phyloP scores from a whole-genome alignment of 148 eudicot genomes.

The Chenopodium berlandieri region DNA sequence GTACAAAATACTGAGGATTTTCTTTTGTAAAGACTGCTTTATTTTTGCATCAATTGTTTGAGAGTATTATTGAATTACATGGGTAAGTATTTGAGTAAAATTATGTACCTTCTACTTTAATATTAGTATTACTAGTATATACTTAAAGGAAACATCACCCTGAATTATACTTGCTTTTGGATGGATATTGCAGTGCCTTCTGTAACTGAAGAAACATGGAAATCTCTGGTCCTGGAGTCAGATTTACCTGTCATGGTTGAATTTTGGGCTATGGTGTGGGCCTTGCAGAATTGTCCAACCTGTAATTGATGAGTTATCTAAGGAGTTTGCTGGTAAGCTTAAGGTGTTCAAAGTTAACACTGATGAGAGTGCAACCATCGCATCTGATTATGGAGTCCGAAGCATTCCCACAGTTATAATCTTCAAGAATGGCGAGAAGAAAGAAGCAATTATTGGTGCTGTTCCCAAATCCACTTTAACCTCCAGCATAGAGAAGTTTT shows the following conservation, averaged over 20 bases:
- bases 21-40: neutral
- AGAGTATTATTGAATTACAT: neutral
- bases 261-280: conserved; percentile 99
- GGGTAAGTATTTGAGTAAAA: neutral
- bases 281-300: conserved; percentile 93
- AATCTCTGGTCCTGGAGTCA: conserved; percentile 59
- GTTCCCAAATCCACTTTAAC: conserved; percentile 76
- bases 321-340: conserved; percentile 67
- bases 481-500: conserved; percentile 73
- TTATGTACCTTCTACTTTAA: neutral
- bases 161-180: conserved; percentile 17
- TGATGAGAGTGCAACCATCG: conserved; percentile 68
- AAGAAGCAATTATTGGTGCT: conserved; percentile 90
- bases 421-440: conserved; percentile 90
- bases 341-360: conserved; percentile 87
- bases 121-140: neutral
- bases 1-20: neutral
- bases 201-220: conserved; percentile 56
- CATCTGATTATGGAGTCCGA: conserved; percentile 74
- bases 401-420: conserved; percentile 90
- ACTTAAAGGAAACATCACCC: conserved; percentile 4
- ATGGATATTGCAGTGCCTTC: conserved; percentile 56
- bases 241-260: conserved; percentile 67
- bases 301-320: conserved; percentile 71
- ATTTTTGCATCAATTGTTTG: neutral